A percentile compares a stretch with the other conserved stretches of the same genome.
phyloP scores from a whole-genome alignment of 441 rosid species.

The Gossypium gossypioides region DNA sequence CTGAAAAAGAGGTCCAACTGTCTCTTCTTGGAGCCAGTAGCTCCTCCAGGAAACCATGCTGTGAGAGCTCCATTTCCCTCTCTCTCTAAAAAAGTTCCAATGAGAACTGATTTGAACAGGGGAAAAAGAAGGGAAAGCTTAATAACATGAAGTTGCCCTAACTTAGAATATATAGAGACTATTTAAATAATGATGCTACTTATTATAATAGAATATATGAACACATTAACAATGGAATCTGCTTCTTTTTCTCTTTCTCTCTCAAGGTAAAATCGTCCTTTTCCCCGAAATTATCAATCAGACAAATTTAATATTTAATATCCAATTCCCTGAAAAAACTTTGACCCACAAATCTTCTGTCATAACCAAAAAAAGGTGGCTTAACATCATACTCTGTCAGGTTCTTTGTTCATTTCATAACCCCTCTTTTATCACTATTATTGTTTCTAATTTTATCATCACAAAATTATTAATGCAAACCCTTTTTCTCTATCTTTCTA shows the following conservation, averaged over 20 bases:
- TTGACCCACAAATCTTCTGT: conserved; percentile 37
- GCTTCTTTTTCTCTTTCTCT: conserved; percentile 16
- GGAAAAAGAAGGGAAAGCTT: background rate
- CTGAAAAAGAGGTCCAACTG: conserved; percentile 25
- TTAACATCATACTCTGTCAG: background rate
- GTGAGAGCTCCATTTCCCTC: conserved; percentile 39
- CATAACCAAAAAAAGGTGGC: conserved; percentile 11
- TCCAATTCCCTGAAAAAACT: conserved; percentile 13
- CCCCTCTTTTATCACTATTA: too few relatives aligned
- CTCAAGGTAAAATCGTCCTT: conserved; percentile 33
- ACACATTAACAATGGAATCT: conserved; percentile 27
- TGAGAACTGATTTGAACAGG: background rate
- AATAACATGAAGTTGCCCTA: conserved; percentile 23
- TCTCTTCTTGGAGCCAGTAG: conserved; percentile 46
- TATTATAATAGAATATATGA: background rate
- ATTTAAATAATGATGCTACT: background rate
- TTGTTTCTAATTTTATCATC: too few relatives aligned
- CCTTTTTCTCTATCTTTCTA: too few relatives aligned
- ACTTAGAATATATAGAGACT: background rate
- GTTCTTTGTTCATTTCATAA: too few relatives aligned
- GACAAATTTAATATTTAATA: conserved; percentile 29
- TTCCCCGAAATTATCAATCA: conserved; percentile 30
- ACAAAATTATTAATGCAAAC: too few relatives aligned
- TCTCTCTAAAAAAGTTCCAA: background rate
- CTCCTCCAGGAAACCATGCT: conserved; percentile 53